These are phyloP conservation scores for Acacia concinna DNA, from an alignment of 331 rosid species.

Conservation along the genomic window DNA sequence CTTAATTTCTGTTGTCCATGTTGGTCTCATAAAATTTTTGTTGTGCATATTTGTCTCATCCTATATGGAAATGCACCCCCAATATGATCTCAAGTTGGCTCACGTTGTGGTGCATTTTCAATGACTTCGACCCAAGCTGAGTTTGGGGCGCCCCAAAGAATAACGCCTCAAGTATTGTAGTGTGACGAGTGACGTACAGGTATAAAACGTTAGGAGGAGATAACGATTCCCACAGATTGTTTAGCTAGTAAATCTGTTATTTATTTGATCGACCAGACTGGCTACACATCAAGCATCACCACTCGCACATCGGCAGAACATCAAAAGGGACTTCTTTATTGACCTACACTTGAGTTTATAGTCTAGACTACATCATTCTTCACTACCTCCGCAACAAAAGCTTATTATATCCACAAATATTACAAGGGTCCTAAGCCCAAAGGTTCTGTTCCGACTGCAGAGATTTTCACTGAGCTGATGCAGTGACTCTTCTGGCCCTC, in stretches of 20 bases:
- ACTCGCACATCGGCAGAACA: neutral
- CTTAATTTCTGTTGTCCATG: too few relatives aligned
- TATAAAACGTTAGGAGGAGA: too few relatives aligned
- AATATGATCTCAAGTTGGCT: too few relatives aligned
- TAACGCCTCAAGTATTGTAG: too few relatives aligned
- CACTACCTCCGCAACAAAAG: neutral
- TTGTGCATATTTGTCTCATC: too few relatives aligned
- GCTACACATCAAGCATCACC: neutral
- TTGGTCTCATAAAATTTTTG: too few relatives aligned
- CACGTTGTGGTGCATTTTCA: too few relatives aligned
- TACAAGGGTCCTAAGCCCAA: neutral
- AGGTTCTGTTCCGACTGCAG: neutral
- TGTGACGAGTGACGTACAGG: too few relatives aligned
- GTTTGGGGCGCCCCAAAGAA: too few relatives aligned
- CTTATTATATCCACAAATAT: neutral
- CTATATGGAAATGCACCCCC: too few relatives aligned
- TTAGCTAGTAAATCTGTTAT: neutral
- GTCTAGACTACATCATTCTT: neutral
- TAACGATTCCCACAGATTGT: neutral
- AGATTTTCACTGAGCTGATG: conserved; percentile 17
- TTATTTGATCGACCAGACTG: neutral
- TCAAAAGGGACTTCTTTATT: neutral
- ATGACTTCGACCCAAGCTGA: too few relatives aligned
- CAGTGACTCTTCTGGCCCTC: conserved; percentile 53
- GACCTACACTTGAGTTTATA: too few relatives aligned